Base-by-base conservation (phyloP, 148 eudicot genomes). In the Talinum fruticosum region DNA sequence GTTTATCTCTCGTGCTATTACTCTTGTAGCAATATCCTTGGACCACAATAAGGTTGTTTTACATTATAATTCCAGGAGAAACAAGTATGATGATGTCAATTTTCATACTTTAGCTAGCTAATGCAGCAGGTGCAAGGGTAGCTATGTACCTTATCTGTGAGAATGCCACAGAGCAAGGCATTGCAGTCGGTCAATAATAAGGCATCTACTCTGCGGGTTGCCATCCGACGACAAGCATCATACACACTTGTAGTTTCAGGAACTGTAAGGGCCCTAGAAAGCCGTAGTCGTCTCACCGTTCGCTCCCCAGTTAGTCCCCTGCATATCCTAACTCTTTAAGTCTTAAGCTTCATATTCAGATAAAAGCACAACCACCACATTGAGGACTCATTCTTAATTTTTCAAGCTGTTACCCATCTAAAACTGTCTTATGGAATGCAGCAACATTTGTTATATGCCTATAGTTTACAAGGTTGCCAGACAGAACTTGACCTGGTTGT, bases 161-260 rank as follows among this genome's bases (percentile, higher is more conserved):
- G 86, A 75, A 96, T 96, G 72, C 99, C 99, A 84, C 97, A 93
- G 71, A 96, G 92, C 82, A 96, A 86, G 49, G 97, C 93, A 83
- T 93, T 91, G 28, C 95, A 91, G 85, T 96, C 99, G 3, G 99
- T 96, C 81, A 96, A 82, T 80, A 96, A 85, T 66, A 96, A 82
- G 37, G 99, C 99, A 90, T 96, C 97, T 74, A 90, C 91, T 81
- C 92, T 85, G 59, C 94, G 96, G 76, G 94, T 86, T 84, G 93
- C 95, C 99, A 96, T 96, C 64, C 88, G 79, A 34, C 93, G 92
- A 76, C 99, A 96, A 82, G 99, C 99, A 83, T 96, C 99, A 81
- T 80, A 71, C 54, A 96, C 84, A 85, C 79, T 93, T 70, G 99
- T 96, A 81, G 86, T 87, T 62, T 96, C 99, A 76, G 99, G 98